phyloP scores from a whole-genome alignment of 2,329 filamentous ascomycete species.

The Paramyrothecium roridum region DNA sequence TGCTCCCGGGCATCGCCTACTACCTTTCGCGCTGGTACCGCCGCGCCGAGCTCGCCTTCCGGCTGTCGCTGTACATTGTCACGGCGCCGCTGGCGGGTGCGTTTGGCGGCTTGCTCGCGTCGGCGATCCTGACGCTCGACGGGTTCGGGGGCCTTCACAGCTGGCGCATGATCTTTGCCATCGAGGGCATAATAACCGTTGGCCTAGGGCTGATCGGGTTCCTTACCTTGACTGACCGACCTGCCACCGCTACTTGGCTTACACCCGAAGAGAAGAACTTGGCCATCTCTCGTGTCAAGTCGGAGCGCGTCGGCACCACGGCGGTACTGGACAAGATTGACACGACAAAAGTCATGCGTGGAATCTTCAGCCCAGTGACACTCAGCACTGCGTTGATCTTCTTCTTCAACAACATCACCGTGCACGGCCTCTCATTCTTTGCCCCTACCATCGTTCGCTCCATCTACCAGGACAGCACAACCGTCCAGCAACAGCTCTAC shows the following conservation, averaged over 20 bases:
- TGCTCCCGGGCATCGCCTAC: conserved; percentile 72
- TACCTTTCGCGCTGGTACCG: conserved; percentile 72
- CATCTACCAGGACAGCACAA: conserved; percentile 56
- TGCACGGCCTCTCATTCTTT: conserved; percentile 47
- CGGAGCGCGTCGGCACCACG: conserved; percentile 60
- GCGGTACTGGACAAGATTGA: conserved; percentile 64
- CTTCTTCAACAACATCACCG: conserved; percentile 66
- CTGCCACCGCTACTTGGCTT: conserved; percentile 66
- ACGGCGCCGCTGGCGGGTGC: conserved; percentile 69
- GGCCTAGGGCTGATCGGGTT: conserved; percentile 58
- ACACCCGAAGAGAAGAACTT: conserved; percentile 62
- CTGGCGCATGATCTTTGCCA: conserved; percentile 70
- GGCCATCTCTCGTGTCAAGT: conserved; percentile 64
- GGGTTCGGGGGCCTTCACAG: conserved; percentile 51
- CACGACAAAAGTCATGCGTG: conserved; percentile 53
- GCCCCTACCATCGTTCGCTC: conserved; percentile 42
- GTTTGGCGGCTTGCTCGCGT: conserved; percentile 66
- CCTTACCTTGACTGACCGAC: conserved; percentile 64
- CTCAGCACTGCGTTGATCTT: conserved; percentile 56
- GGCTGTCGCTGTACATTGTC: conserved; percentile 66
- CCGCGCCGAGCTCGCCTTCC: conserved; percentile 64
- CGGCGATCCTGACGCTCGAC: conserved; percentile 59
- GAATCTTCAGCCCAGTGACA: conserved; percentile 62
- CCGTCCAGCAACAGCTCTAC: conserved; percentile 64
- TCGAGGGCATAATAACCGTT: conserved; percentile 60